Base-by-base conservation (phyloP, 2,329 filamentous ascomycete species). In the Botrytis hyacinthi region DNA sequence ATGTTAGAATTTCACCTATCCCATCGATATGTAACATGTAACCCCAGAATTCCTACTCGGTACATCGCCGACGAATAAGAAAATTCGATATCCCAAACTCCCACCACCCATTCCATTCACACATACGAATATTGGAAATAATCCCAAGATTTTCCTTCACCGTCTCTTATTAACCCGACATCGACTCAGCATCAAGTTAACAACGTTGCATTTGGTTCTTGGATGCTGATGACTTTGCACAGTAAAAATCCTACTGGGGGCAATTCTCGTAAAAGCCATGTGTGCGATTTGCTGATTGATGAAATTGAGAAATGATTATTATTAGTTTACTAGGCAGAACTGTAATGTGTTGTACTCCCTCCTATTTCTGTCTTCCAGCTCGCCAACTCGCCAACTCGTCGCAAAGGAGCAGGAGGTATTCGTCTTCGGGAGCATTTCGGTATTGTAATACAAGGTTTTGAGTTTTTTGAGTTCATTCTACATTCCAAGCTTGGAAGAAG, bases 171-270 rank as follows among this genome's bases (percentile, higher is more conserved):
- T 22, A 14, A 9, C 42, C 42, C 44, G 32, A 40, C 26, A 14
- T 26, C 14, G 16, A 68, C 65, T n/a, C 65, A 68, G 37, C 65
- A 54, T 29, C 65, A 54, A 57, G 51, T 18, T 32, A 32, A 68
- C 46, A 68, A 54, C 65, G 65, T 68, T 68, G 22, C 65, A 68
- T 68, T 29, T 26, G 46, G 22, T 67, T 51, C 63, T 66, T 67
- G 22, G 63, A 22, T 14, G 44, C 44, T 67, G 44, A 67, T 37
- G 44, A n/a, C 7, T 37, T 51, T 37, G 14, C 12, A 48, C n/a
- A 7, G 40, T 44, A 32, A 8, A 12, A 29, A 54, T 67, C 46
- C 46, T 20, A 12, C 18, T 40, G 22, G 63, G 63, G 63, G 9
- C 14, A n/a, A n/a, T 67, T 32, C 22, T 66, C 44, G 20, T 48